Evolutionary conservation across 164 flowering plant species (phyloP), one percentile per base, ranked within the genome.

Genomic region (Nelumbo lutea): DNA sequence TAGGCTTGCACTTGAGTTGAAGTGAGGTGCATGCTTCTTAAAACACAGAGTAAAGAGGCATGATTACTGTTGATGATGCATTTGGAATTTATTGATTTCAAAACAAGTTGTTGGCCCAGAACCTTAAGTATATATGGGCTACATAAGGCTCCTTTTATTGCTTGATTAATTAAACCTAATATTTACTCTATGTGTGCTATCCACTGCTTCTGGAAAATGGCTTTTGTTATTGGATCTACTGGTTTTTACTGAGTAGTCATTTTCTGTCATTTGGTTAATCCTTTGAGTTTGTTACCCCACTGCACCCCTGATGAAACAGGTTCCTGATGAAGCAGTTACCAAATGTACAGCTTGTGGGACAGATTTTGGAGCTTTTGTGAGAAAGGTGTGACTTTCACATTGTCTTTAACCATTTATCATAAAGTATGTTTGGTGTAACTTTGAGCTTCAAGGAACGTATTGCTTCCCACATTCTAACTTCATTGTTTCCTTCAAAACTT

Each of bases 311-410:
- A 39, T 52, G 41, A 38, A 65, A 10, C 50, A 93, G 99, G 94
- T 95, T 61, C 99, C 97, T 62, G 99, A 92, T 83, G 97, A 92
- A 81, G 99, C 96, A 47, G 90, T 84, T 65, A 64, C 89, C 58
- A 92, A 89, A 77, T 95, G 99, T 71, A 89, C 90, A 53, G 75
- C 82, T 45, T 95, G 98, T 74, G 94, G 90, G 44, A 62, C 89
- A 40, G 96, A 92, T 72, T 95, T 95, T 83, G 81, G 84, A 61
- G 88, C 98, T 70, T 95, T 95, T 82, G 76, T 83, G 52, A 89
- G 98, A 0, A 88, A 69, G 93, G 98, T 88, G 75, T 15, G 63
- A 67, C 10, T 27, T 27, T 27, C 27, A 27, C 27, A 58, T 38
- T 27, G 15, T 6, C 5, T 55, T 4, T 50, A 50, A 15, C 52